Evolutionary conservation across 2,329 filamentous ascomycete species (phyloP).

Genomic region (Arachnopeziza araneosa): DNA sequence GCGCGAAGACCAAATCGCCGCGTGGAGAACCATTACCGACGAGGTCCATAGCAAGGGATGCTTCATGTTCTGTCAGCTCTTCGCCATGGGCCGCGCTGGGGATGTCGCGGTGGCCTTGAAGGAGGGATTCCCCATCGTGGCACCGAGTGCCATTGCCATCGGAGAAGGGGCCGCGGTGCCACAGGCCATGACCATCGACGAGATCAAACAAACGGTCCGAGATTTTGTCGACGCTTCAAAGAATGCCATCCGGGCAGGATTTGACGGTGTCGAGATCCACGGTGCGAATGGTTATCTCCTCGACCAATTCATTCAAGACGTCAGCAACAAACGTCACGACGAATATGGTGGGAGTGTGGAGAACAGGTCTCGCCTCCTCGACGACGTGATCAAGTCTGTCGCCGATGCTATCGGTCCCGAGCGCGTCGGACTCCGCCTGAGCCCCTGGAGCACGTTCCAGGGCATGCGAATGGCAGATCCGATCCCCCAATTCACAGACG

Average conservation of each 20-base stretch:
- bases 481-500: slow-evolving; percentile 41
- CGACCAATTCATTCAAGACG: slow-evolving; percentile 18
- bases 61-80: slow-evolving; percentile 56
- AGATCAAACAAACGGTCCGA: slow-evolving; percentile 6
- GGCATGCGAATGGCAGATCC: slow-evolving; percentile 36
- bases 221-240: slow-evolving; percentile 7
- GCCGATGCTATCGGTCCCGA: slow-evolving; percentile 39
- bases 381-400: slow-evolving; percentile 45
- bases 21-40: slow-evolving; percentile 55
- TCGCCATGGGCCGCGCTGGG: slow-evolving; percentile 52
- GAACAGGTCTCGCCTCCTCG: slow-evolving; percentile 36
- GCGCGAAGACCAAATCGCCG: slow-evolving; percentile 46
- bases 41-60: slow-evolving; percentile 56
- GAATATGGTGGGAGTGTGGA: slow-evolving; percentile 17
- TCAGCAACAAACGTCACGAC: slow-evolving; percentile 14
- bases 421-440: slow-evolving; percentile 49
- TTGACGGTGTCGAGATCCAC: slow-evolving; percentile 21
- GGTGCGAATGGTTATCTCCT: slow-evolving; percentile 18
- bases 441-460: slow-evolving; percentile 54
- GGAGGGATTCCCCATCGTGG: background rate
- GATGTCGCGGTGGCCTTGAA: background rate
- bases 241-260: slow-evolving; percentile 19
- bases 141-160: background rate
- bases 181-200: slow-evolving; percentile 2
- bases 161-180: background rate